Percentiles rank a stretch among this genome's conserved stretches.
Conservation (phyloP, 2,329 filamentous ascomycete species). For the Cercospora beticola region DNA sequence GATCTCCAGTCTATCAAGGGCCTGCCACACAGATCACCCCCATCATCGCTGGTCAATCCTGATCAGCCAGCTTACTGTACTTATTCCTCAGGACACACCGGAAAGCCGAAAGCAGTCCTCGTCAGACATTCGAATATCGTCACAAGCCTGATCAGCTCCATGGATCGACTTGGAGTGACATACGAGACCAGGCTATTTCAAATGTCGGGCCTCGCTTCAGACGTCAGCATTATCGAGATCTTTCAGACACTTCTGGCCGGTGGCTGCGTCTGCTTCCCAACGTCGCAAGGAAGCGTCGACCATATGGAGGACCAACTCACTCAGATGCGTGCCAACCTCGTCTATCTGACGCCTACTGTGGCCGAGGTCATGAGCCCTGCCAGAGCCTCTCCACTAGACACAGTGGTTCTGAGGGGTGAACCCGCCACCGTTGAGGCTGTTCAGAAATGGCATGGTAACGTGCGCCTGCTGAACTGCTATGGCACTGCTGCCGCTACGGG, state of each 20-base stretch:
- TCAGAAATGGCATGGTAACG: background rate
- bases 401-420: background rate
- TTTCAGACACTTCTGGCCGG: conserved; percentile 15
- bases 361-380: background rate
- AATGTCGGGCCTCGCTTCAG: conserved; percentile 24
- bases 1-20: background rate
- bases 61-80: conserved; percentile 3
- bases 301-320: background rate
- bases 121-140: conserved; percentile 5
- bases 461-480: background rate
- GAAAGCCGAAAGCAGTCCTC: conserved; percentile 8
- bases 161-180: background rate
- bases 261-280: conserved; percentile 19
- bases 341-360: background rate
- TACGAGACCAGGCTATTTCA: background rate
- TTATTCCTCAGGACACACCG: conserved; percentile 12
- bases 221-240: conserved; percentile 10
- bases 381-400: background rate
- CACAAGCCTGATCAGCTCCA: background rate
- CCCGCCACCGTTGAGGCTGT: background rate
- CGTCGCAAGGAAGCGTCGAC: conserved; percentile 24
- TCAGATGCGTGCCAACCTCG: background rate
- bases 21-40: background rate
- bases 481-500: background rate
- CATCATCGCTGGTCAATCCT: background rate